Evolutionary conservation across 208 protist genomes (phyloP).

Genomic region (Acanthamoeba lugdunensis): DNA sequence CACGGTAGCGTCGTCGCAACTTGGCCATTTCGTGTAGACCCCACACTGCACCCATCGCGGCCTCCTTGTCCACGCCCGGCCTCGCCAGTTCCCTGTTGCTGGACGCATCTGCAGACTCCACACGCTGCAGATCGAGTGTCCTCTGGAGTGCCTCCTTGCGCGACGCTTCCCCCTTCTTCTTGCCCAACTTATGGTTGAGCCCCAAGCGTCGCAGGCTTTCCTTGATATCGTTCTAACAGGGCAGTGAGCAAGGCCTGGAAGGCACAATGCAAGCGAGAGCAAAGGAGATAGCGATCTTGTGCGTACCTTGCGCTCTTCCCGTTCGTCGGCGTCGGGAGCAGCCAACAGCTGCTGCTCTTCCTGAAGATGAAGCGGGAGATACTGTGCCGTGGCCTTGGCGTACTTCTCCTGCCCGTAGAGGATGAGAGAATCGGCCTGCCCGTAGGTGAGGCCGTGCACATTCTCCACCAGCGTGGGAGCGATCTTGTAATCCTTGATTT

Average conservation of each 20-base stretch:
- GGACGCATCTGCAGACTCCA: background rate
- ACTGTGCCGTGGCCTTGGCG: background rate
- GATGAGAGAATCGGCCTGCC: slow-evolving; percentile 32
- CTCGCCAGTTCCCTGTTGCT: background rate
- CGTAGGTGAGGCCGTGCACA: slow-evolving; percentile 22
- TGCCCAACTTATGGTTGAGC: slow-evolving; percentile 1
- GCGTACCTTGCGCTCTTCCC: slow-evolving; percentile 34
- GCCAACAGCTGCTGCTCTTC: background rate
- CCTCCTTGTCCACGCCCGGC: background rate
- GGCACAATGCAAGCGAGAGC: background rate
- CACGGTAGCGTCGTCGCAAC: slow-evolving; percentile 6
- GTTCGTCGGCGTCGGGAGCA: background rate
- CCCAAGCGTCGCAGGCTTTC: slow-evolving; percentile 3
- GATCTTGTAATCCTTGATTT: slow-evolving; percentile 30
- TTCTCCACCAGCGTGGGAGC: background rate
- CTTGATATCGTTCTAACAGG: slow-evolving; percentile 35
- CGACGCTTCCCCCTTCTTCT: background rate
- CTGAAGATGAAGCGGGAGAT: background rate
- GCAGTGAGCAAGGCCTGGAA: background rate
- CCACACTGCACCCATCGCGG: slow-evolving; percentile 27
- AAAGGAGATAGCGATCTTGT: background rate
- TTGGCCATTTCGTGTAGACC: slow-evolving; percentile 45
- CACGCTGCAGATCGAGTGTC: background rate
- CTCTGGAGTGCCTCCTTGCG: background rate
- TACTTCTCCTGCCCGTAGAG: slow-evolving; percentile 6